Conservation (phyloP, 2,329 filamentous ascomycete genomes). For the Corniculantispora saksenae region DNA sequence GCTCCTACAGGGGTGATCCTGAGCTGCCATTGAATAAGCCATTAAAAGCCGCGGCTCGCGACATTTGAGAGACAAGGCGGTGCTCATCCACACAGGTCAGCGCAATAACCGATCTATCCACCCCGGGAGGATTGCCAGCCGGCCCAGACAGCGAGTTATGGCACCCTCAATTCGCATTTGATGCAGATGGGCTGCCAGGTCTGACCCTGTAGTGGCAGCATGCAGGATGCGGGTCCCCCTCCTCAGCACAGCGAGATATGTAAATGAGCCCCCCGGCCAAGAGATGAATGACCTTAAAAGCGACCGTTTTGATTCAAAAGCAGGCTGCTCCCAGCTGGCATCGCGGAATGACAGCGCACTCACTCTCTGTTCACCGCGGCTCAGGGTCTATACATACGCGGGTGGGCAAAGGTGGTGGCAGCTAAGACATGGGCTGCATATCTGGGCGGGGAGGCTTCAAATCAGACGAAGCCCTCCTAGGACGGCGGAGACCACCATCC, state of each 20-base stretch:
- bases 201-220: neutral
- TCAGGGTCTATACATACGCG: neutral
- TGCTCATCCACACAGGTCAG: neutral
- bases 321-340: neutral
- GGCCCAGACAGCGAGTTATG: neutral
- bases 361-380: neutral
- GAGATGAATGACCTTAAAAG: neutral
- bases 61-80: neutral
- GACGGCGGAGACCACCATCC: too few relatives aligned
- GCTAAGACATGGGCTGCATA: neutral
- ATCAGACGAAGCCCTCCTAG: neutral
- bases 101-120: neutral
- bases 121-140: neutral
- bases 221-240: neutral
- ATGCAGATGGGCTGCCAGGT: neutral
- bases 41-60: neutral
- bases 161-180: neutral
- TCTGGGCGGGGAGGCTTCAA: neutral
- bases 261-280: neutral
- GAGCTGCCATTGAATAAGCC: neutral
- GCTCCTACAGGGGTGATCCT: neutral
- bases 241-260: neutral
- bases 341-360: neutral
- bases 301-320: slow-evolving; percentile 4
- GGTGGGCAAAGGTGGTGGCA: neutral